Evolutionary conservation across 129 eudicot genomes (phyloP).

Genomic region (Flaveria bidentis): DNA sequence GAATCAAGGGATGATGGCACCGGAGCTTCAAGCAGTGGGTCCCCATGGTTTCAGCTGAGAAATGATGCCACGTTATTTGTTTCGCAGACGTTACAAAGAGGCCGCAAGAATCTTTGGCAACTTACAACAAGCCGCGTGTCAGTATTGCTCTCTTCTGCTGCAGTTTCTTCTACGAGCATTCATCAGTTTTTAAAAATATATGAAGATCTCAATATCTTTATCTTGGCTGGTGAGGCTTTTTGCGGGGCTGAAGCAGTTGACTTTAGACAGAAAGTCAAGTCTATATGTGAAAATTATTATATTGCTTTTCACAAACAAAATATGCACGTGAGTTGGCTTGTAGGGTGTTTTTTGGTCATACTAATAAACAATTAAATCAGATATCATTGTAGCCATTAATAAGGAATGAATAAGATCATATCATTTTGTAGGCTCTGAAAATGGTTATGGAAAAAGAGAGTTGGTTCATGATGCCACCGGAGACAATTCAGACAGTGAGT

Average conservation of each 20-base stretch:
- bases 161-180: slow-evolving; percentile 87
- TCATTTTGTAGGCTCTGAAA: slow-evolving; percentile 70
- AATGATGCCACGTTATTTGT: slow-evolving; percentile 73
- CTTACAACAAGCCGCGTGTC: slow-evolving; percentile 88
- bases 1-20: slow-evolving; percentile 65
- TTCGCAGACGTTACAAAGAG: slow-evolving; percentile 83
- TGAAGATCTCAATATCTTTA: slow-evolving; percentile 80
- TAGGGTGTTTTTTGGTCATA: not conserved
- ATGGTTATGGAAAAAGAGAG: slow-evolving; percentile 92
- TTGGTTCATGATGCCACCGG: slow-evolving; percentile 78
- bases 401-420: slow-evolving; percentile 12
- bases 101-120: slow-evolving; percentile 90
- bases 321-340: slow-evolving; percentile 64
- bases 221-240: slow-evolving; percentile 93
- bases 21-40: slow-evolving; percentile 88
- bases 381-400: not conserved
- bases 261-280: slow-evolving; percentile 81
- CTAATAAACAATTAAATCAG: not conserved
- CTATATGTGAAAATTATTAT: slow-evolving; percentile 72
- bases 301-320: slow-evolving; percentile 90
- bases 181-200: slow-evolving; percentile 87
- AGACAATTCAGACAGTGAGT: slow-evolving; percentile 72
- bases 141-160: slow-evolving; percentile 86
- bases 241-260: slow-evolving; percentile 82
- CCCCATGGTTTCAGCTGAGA: slow-evolving; percentile 88